phyloP scores from a whole-genome alignment of 2,329 filamentous ascomycete genomes.

The Pseudocercospora macadamiae region DNA sequence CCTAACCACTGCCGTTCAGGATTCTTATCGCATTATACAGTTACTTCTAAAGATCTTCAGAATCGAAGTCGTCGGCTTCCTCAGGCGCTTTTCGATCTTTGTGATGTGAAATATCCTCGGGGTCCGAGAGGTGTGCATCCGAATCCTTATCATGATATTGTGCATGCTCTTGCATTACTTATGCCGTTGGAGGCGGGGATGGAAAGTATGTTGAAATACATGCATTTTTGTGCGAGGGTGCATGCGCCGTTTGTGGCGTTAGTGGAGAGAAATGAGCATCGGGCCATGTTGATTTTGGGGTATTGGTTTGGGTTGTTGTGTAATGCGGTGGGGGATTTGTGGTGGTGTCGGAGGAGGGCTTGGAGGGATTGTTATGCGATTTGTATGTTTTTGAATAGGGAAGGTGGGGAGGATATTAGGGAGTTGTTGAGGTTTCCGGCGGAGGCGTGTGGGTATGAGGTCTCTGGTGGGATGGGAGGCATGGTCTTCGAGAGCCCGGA shows the following conservation, averaged over 20 bases:
- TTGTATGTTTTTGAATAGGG: slow-evolving; percentile 9
- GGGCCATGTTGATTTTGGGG: slow-evolving; percentile 14
- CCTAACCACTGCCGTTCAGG: slow-evolving; percentile 18
- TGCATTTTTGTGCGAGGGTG: slow-evolving; percentile 20
- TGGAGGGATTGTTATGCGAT: slow-evolving; percentile 19
- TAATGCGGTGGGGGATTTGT: slow-evolving; percentile 16
- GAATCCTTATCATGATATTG: slow-evolving; percentile 21
- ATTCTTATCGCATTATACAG: slow-evolving; percentile 15
- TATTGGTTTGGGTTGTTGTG: slow-evolving; percentile 19
- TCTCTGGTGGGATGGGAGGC: too few relatives aligned
- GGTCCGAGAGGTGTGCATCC: slow-evolving; percentile 16
- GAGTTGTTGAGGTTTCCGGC: slow-evolving; percentile 10
- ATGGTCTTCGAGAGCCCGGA: too few relatives aligned
- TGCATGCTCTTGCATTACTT: slow-evolving; percentile 16
- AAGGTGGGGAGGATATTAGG: neutral
- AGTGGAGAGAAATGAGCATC: slow-evolving; percentile 16
- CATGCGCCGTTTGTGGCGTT: slow-evolving; percentile 16
- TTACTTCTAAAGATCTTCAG: neutral
- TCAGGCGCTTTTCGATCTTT: slow-evolving; percentile 11
- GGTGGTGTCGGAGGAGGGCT: slow-evolving; percentile 19
- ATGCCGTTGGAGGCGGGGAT: slow-evolving; percentile 16
- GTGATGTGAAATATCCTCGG: slow-evolving; percentile 15
- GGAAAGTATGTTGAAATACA: slow-evolving; percentile 19
- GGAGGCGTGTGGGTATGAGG: slow-evolving; percentile 9
- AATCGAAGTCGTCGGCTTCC: slow-evolving; percentile 4